Conservation (phyloP, 2,329 filamentous ascomycete genomes). For the Penicillium sp. region DNA sequence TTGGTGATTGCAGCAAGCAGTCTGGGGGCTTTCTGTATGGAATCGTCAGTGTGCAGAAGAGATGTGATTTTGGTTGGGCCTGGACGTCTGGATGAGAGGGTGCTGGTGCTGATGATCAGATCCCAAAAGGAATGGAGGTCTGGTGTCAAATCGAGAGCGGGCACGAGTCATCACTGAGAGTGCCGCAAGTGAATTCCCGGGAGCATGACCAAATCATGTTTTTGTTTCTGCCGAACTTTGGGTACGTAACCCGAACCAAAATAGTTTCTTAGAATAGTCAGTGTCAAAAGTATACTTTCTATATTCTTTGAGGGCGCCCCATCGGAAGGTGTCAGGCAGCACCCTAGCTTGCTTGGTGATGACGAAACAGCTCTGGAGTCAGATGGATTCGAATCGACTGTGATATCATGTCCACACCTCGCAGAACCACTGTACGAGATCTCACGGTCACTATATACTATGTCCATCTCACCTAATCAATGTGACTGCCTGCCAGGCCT, state of each 20-base stretch:
- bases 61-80: neutral
- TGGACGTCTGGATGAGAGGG: neutral
- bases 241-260: neutral
- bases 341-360: neutral
- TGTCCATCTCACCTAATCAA: neutral
- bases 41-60: neutral
- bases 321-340: neutral
- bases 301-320: neutral
- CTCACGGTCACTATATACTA: neutral
- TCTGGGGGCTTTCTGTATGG: neutral
- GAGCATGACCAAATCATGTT: conserved; percentile 1
- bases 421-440: neutral
- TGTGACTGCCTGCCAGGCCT: neutral
- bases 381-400: neutral
- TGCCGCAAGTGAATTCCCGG: neutral
- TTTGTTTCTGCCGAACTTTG: neutral
- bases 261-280: neutral
- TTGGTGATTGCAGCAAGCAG: neutral
- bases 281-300: neutral
- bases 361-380: neutral
- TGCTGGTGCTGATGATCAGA: neutral
- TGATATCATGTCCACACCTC: neutral
- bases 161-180: conserved; percentile 1
- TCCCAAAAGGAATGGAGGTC: neutral
- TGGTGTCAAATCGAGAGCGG: conserved; percentile 11